These are phyloP conservation scores for Fonsecaea nubica DNA, from an alignment of 2,329 filamentous ascomycete genomes.

Conservation along the genomic window DNA sequence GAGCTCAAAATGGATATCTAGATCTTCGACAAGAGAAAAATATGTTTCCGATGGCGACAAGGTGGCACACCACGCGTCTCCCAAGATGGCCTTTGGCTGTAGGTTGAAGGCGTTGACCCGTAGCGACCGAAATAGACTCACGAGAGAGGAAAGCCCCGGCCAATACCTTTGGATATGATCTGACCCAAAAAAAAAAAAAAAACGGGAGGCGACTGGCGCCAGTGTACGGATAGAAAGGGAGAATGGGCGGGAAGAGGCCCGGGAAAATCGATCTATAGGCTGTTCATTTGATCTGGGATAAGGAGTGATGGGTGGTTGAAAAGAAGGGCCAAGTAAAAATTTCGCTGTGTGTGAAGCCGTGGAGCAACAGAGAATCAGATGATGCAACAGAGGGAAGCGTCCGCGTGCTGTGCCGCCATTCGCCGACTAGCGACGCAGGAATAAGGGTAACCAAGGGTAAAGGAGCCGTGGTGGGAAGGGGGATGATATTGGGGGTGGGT, in stretches of 20 bases:
- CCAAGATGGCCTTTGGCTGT: constrained; percentile 20
- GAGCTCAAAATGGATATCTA: constrained; percentile 9
- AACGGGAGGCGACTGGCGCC: constrained; percentile 40
- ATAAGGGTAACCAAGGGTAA: constrained; percentile 12
- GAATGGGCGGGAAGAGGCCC: constrained; percentile 27
- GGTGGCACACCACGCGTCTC: constrained; percentile 20
- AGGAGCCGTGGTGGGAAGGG: constrained; percentile 17
- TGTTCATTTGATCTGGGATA: constrained; percentile 27
- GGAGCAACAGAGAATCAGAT: constrained; percentile 25
- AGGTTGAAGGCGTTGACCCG: constrained; percentile 20
- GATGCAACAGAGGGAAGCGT: constrained; percentile 29
- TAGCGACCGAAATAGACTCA: constrained; percentile 24
- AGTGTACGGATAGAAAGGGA: constrained; percentile 37
- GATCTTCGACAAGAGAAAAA: constrained; percentile 22
- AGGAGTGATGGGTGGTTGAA: constrained; percentile 28
- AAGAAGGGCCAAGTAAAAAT: constrained; percentile 30
- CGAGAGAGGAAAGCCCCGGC: constrained; percentile 22
- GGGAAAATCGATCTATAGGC: constrained; percentile 32
- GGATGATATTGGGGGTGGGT: neutral
- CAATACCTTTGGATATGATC: constrained; percentile 18
- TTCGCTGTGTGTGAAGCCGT: constrained; percentile 23
- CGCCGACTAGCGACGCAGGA: constrained; percentile 25
- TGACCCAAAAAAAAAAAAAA: constrained; percentile 15
- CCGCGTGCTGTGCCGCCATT: constrained; percentile 29
- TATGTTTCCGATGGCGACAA: constrained; percentile 18